phyloP scores from a whole-genome alignment of 371 early-diverging fungal genomes.

The Syncephalastrum sp. region DNA sequence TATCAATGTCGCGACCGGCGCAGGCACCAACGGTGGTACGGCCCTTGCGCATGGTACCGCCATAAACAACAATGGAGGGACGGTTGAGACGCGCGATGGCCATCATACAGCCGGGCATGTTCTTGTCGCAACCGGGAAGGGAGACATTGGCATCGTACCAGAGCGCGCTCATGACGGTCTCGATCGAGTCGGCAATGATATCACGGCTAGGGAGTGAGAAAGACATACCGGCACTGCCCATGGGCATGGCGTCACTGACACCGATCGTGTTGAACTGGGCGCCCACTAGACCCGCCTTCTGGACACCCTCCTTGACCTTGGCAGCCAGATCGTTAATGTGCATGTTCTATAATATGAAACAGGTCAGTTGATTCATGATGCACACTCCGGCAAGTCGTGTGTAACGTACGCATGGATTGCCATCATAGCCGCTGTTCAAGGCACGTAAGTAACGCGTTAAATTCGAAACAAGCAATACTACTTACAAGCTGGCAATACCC shows the following conservation, averaged over 20 bases:
- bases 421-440: constrained; percentile 86
- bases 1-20: constrained; percentile 70
- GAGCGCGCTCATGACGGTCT: constrained; percentile 92
- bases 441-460: constrained; percentile 13
- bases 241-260: constrained; percentile 95
- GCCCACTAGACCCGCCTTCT: constrained; percentile 85
- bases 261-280: constrained; percentile 97
- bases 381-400: too few species aligned
- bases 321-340: constrained; percentile 88
- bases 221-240: constrained; percentile 95
- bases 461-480: constrained; percentile 7
- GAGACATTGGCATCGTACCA: constrained; percentile 97
- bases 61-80: constrained; percentile 94
- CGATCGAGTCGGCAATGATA: constrained; percentile 97
- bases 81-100: constrained; percentile 95
- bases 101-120: constrained; percentile 97
- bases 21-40: constrained; percentile 53
- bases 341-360: constrained; percentile 69
- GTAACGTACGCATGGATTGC: constrained; percentile 82
- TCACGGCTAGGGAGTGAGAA: constrained; percentile 96
- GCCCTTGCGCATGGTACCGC: constrained; percentile 86
- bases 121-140: constrained; percentile 90
- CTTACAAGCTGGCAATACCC: constrained; percentile 90
- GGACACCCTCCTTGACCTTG: constrained; percentile 90
- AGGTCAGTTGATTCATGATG: too few species aligned